phyloP scores from a whole-genome alignment of 2,329 filamentous ascomycete species.

The Claviceps spartinae region DNA sequence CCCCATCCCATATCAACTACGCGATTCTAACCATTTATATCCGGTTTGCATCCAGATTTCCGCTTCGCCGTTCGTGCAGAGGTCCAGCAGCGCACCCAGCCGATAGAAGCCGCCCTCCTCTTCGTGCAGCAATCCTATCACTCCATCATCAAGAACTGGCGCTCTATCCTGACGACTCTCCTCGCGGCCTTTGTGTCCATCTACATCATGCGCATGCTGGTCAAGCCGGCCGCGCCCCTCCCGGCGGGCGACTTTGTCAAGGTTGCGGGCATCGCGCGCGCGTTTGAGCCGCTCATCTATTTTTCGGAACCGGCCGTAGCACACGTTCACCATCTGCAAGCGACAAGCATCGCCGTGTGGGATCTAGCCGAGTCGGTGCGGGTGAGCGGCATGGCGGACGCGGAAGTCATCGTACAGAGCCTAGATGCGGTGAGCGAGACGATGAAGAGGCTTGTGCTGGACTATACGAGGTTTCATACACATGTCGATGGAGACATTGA shows the following conservation, averaged over 20 bases:
- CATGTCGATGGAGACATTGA: conserved; percentile 90
- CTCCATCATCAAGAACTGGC: conserved; percentile 54
- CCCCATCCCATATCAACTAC: too few relatives aligned
- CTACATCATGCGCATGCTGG: conserved; percentile 49
- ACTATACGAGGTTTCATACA: conserved; percentile 84
- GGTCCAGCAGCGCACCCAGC: conserved; percentile 75
- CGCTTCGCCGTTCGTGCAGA: conserved; percentile 79
- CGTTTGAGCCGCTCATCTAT: conserved; percentile 88
- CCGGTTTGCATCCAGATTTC: conserved; percentile 46
- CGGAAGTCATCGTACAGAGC: conserved; percentile 70
- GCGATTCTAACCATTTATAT: background rate
- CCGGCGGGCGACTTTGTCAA: conserved; percentile 61
- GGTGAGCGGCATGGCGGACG: conserved; percentile 80
- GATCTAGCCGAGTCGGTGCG: conserved; percentile 85
- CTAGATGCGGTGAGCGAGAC: conserved; percentile 77
- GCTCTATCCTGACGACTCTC: conserved; percentile 49
- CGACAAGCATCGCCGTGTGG: conserved; percentile 87
- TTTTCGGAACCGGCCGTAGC: conserved; percentile 81
- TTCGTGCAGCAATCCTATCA: conserved; percentile 48
- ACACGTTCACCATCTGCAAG: conserved; percentile 78
- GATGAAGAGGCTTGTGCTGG: conserved; percentile 69
- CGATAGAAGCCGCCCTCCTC: conserved; percentile 59
- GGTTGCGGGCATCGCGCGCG: conserved; percentile 75
- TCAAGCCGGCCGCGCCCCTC: conserved; percentile 46
- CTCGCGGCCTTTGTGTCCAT: conserved; percentile 51